A percentile compares a stretch with the other conserved stretches of the same genome.
Conservation (phyloP, 2,329 filamentous ascomycete genomes). For the Colletotrichum agaves region DNA sequence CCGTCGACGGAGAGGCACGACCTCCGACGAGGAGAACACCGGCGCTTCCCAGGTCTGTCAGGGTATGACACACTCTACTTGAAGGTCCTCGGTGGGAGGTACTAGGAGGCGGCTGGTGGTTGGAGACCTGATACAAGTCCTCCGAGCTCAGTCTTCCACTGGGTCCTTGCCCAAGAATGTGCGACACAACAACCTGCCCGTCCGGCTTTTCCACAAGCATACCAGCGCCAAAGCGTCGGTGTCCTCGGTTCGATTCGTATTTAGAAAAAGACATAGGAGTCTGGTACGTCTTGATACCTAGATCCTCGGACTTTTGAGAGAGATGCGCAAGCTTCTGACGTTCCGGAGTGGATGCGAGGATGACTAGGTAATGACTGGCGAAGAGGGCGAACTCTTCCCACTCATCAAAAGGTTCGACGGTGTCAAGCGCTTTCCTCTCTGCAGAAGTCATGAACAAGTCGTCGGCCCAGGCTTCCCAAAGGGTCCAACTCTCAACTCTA, state of each 20-base stretch:
- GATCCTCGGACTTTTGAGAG: not conserved
- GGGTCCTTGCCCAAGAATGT: conserved; percentile 56
- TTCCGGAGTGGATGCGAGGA: conserved; percentile 66
- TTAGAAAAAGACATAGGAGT: conserved; percentile 47
- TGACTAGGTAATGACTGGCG: conserved; percentile 83
- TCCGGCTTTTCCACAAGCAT: conserved; percentile 53
- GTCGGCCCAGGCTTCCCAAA: conserved; percentile 88
- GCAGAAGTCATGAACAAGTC: conserved; percentile 69
- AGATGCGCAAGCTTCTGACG: conserved; percentile 19
- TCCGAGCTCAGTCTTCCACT: conserved; percentile 59
- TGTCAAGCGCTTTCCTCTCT: conserved; percentile 72
- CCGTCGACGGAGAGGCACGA: conserved; percentile 77
- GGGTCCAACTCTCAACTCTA: conserved; percentile 68
- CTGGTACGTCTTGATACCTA: not conserved
- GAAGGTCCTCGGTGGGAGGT: conserved; percentile 49
- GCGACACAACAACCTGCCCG: conserved; percentile 56
- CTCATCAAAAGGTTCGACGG: conserved; percentile 88
- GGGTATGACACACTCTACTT: conserved; percentile 77
- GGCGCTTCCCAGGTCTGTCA: conserved; percentile 70
- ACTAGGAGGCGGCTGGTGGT: conserved; percentile 28
- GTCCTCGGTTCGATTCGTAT: conserved; percentile 53
- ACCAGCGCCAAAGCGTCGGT: conserved; percentile 70
- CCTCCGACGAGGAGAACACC: conserved; percentile 79
- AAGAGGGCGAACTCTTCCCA: conserved; percentile 96
- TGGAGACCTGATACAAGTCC: conserved; percentile 57